Percentiles rank a stretch among this genome's conserved stretches.
phyloP scores from a whole-genome alignment of 306 rosid species.

The Echinosophora koreensis region DNA sequence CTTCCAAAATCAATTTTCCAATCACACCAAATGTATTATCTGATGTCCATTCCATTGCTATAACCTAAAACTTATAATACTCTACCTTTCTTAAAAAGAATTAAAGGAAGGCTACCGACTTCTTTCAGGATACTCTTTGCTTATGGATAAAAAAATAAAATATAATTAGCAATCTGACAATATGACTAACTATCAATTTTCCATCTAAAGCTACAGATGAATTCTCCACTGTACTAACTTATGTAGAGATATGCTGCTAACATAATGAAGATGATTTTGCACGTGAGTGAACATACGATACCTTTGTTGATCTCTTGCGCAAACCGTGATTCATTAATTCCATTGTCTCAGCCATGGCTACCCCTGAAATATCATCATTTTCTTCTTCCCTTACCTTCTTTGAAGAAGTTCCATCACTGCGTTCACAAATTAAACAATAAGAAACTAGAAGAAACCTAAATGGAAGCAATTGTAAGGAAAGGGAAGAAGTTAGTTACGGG shows the following conservation, averaged over 20 bases:
- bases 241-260: neutral
- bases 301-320: slow-evolving; percentile 74
- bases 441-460: too few species aligned
- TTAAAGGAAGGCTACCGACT: slow-evolving; percentile 3
- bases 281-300: slow-evolving; percentile 14
- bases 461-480: neutral
- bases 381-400: slow-evolving; percentile 65
- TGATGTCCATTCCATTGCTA: slow-evolving; percentile 19
- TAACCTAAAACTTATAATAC: slow-evolving; percentile 34
- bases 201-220: neutral
- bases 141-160: neutral
- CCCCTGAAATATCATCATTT: slow-evolving; percentile 58
- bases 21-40: slow-evolving; percentile 17
- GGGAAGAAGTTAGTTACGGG: slow-evolving; percentile 38
- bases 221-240: neutral
- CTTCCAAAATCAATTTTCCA: slow-evolving; percentile 3
- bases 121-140: neutral
- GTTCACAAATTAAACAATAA: neutral
- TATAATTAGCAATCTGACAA: slow-evolving; percentile 19
- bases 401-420: slow-evolving; percentile 56
- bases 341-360: slow-evolving; percentile 71
- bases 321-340: slow-evolving; percentile 72
- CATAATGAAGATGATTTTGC: neutral
- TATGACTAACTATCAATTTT: slow-evolving; percentile 3
- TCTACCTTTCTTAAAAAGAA: slow-evolving; percentile 21